Conservation (phyloP, 352 stramenopile species). For the Blastocystis sp. region DNA sequence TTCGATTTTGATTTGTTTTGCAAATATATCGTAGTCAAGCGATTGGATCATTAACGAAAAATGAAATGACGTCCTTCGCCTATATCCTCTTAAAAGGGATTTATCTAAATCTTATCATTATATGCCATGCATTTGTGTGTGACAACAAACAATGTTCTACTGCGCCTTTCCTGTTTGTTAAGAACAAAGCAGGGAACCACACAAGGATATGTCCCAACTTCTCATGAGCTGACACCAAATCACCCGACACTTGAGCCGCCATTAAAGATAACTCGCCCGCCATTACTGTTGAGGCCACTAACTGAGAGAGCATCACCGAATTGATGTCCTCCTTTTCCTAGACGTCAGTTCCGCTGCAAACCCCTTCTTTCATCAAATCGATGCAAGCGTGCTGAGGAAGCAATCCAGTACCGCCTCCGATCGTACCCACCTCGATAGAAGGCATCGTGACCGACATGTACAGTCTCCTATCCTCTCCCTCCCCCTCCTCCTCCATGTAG, state of each 20-base stretch:
- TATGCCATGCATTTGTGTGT: neutral
- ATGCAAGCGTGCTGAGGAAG: conserved; percentile 77
- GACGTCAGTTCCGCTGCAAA: neutral
- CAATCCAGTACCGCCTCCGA: conserved; percentile 79
- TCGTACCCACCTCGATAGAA: conserved; percentile 82
- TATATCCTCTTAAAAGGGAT: neutral
- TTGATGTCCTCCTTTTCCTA: conserved; percentile 25
- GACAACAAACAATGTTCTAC: neutral
- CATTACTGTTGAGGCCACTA: conserved; percentile 75
- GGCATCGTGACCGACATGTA: conserved; percentile 78
- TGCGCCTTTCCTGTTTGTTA: conserved; percentile 2
- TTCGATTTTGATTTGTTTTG: neutral
- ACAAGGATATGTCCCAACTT: conserved; percentile 66
- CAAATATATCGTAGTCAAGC: neutral
- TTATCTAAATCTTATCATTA: neutral
- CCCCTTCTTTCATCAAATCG: conserved; percentile 71
- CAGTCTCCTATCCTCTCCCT: conserved; percentile 63
- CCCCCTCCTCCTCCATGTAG: conserved; percentile 78
- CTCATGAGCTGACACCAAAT: conserved; percentile 82
- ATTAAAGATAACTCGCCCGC: conserved; percentile 82
- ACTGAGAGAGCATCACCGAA: conserved; percentile 69
- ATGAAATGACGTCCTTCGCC: neutral
- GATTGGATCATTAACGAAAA: neutral
- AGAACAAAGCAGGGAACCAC: neutral
- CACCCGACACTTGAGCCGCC: conserved; percentile 77